Percentiles rank a stretch among this genome's conserved stretches.
Conservation (phyloP, 306 rosid genomes). For the Coriaria nepalensis region DNA sequence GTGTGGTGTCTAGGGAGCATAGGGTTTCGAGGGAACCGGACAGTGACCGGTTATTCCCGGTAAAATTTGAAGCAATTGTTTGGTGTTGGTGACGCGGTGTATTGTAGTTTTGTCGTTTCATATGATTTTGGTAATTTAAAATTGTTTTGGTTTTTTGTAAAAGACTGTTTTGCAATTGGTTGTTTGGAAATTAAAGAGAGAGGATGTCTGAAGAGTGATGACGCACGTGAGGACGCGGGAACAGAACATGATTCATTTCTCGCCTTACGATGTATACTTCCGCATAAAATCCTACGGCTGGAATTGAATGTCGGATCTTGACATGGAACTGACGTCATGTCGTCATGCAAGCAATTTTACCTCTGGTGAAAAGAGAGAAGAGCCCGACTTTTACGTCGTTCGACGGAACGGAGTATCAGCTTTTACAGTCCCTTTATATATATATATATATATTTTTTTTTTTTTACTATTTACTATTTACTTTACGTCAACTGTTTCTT, state of each 20-base stretch:
- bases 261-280: no score
- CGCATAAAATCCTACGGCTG: no score
- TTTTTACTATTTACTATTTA: neutral
- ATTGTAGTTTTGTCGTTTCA: constrained; percentile 38
- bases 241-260: neutral
- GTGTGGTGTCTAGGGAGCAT: constrained; percentile 9
- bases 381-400: constrained; percentile 19
- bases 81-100: neutral
- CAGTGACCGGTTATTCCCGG: constrained; percentile 49
- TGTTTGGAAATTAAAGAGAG: neutral
- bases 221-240: constrained; percentile 10
- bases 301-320: neutral
- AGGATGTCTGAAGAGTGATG: neutral
- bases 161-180: no score
- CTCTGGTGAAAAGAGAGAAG: neutral
- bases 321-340: constrained; percentile 1
- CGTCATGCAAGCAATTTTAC: constrained; percentile 4
- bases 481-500: no score
- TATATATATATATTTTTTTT: neutral
- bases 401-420: constrained; percentile 23
- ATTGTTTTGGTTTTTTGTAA: neutral
- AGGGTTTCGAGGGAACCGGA: constrained; percentile 45
- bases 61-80: constrained; percentile 25
- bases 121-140: no score
- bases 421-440: neutral